Evolutionary conservation across 345 rosid genomes (phyloP), one percentile per base, ranked within the genome.

Genomic region (Camelina neglecta): DNA sequence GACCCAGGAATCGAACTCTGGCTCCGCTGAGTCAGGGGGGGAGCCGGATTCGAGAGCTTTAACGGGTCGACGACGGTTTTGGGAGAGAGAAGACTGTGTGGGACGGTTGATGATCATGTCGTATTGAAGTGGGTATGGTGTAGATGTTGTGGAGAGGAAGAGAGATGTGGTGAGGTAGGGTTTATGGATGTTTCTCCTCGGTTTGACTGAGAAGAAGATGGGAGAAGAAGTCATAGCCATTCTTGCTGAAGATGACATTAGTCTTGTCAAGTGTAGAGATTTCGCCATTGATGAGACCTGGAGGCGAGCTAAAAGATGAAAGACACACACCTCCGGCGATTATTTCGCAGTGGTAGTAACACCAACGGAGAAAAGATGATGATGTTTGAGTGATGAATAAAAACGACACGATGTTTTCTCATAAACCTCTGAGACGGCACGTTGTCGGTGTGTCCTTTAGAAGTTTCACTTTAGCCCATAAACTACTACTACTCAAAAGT

Each of bases 41-140:
- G 80, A 84, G n/a, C 35, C 60, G 56, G 86, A 76, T 23, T 70
- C 41, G 58, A 77, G 55, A 38, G 80, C 79, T 24, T 77, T 79
- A 51, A 71, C 68, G 4, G 85, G 82, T 41, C 76, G 83, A 42
- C 83, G 88, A 9, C 90, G 91, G 67, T 49, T 60, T 12, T 58
- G 82, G 21, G 85, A 8, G 64, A 73, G 77, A 15, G 83, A 79
- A 57, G 96, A 74, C 75, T 80, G 85, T 23, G 89, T 57, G 4
- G 97, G 97, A 63, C 88, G 89, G 80, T 67, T 83, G 84, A 89
- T 82, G 69, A 92, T 89, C 90, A 92, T 80, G 67, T 92, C 97
- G 78, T 90, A 95, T 73, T 92, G 97, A 65, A 89, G 89, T 38
- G 96, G 99, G 83, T 81, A 89, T 2, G 88, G 92, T 3, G 97